phyloP scores from a whole-genome alignment of 1,139 yeast species.

The Kodamaea sp. region DNA sequence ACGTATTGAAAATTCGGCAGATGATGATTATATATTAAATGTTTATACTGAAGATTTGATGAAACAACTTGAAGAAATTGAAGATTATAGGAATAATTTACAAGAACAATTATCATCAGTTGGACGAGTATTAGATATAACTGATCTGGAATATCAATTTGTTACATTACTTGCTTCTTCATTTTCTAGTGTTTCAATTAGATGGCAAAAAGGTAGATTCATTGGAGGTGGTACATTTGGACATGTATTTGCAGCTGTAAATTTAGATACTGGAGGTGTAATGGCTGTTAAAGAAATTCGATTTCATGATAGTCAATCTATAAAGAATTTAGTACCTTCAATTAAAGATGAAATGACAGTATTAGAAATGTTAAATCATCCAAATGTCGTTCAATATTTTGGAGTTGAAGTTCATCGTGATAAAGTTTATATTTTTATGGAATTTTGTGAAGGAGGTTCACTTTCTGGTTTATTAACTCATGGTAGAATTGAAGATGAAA shows the following conservation, averaged over 20 bases:
- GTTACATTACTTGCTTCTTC: constrained; percentile 85
- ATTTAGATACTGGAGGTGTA: constrained; percentile 91
- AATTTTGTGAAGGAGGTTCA: constrained; percentile 95
- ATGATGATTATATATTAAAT: constrained; percentile 56
- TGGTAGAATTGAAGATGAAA: constrained; percentile 94
- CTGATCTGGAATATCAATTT: constrained; percentile 83
- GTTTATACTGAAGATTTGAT: constrained; percentile 58
- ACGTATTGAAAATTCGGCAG: constrained; percentile 47
- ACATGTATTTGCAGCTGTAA: constrained; percentile 86
- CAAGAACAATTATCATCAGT: constrained; percentile 53
- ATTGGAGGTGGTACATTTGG: constrained; percentile 98
- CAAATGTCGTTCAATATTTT: constrained; percentile 91
- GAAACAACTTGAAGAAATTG: constrained; percentile 58
- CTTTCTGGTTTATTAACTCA: constrained; percentile 73
- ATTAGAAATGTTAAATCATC: constrained; percentile 89
- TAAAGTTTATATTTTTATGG: constrained; percentile 94
- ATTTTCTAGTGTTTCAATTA: constrained; percentile 82
- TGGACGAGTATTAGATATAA: constrained; percentile 86
- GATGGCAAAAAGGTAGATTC: constrained; percentile 95
- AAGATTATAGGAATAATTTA: constrained; percentile 49
- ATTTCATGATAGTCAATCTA: constrained; percentile 83
- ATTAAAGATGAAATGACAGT: constrained; percentile 97
- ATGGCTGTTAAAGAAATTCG: constrained; percentile 96
- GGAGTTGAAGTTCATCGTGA: constrained; percentile 98
- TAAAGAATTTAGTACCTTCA: constrained; percentile 80